Evolutionary conservation across 1,139 yeast genomes (phyloP), one percentile per base, ranked within the genome.

Genomic region (Petasospora fabianii): DNA sequence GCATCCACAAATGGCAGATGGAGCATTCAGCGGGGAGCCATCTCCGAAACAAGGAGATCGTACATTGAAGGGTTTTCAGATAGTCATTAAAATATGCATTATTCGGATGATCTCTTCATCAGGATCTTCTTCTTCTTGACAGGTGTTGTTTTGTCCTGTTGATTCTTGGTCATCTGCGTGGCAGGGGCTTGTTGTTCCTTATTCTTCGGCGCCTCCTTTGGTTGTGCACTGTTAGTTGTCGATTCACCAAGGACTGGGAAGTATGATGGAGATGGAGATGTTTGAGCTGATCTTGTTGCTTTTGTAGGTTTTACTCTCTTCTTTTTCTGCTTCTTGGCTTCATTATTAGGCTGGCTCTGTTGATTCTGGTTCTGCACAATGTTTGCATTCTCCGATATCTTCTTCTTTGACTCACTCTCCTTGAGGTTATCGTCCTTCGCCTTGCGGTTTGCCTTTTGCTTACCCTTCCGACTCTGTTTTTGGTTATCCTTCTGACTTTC

Each of bases 371-470:
- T n/a, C n/a, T n/a, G n/a, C n/a, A n/a, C n/a, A n/a, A n/a, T 24
- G 19, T 27, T 5, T n/a, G 29, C 11, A 19, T 28, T 20, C 14
- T 35, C 33, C 17, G 13, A 24, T 27, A 17, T 31, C 17, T 26
- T 38, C 35, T 18, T 32, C 35, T 21, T 30, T 5, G 27, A 24
- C n/a, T 7, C 30, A 8, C 13, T 16, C 39, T 13, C n/a, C n/a
- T n/a, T n/a, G n/a, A n/a, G n/a, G n/a, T n/a, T 38, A 39, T 14
- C 30, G 14, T 22, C 36, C 17, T 39, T 46, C 6, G 12, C 12
- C 34, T 7, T 7, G 10, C 22, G 9, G 22, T 20, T 20, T 7
- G 9, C 9, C 10, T 20, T 6, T 20, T 20, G 22, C 9, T 20
- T 6, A 10, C 10, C 22, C 22, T 22, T 16, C 34, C 22, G 14